phyloP scores from a whole-genome alignment of 2,329 filamentous ascomycete species.

The Hypoxylon sp. region DNA sequence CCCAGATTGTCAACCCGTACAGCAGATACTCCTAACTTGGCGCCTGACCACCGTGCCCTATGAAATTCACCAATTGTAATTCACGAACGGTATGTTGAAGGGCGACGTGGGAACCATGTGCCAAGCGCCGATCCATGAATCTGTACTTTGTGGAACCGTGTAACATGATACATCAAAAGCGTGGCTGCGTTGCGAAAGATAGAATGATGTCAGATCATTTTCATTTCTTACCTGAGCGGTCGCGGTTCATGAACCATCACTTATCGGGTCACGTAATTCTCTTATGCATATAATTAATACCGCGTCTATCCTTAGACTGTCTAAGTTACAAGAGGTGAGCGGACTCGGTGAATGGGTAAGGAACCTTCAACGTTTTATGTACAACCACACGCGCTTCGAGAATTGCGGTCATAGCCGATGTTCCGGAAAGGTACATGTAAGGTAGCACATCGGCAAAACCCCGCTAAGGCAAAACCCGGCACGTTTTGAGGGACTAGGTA shows the following conservation, averaged over 20 bases:
- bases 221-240: slow-evolving; percentile 8
- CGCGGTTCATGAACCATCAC: background rate
- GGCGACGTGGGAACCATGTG: background rate
- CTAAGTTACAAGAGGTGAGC: background rate
- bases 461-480: background rate
- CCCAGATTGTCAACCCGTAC: background rate
- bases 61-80: slow-evolving; percentile 11
- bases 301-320: background rate
- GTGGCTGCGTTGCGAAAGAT: background rate
- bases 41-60: slow-evolving; percentile 12
- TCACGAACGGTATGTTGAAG: background rate
- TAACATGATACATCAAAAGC: background rate
- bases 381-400: background rate
- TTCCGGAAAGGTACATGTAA: background rate
- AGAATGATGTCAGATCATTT: slow-evolving; percentile 16
- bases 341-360: background rate
- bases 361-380: background rate
- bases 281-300: background rate
- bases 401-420: background rate
- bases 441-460: background rate
- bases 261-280: background rate
- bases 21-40: slow-evolving; percentile 1
- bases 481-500: background rate
- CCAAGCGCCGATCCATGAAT: slow-evolving; percentile 18
- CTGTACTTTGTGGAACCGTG: slow-evolving; percentile 14